A percentile compares a stretch with the other conserved stretches of the same genome.
Conservation (phyloP, 768 basidiomycete species). For the Lactifluus piperatus region DNA sequence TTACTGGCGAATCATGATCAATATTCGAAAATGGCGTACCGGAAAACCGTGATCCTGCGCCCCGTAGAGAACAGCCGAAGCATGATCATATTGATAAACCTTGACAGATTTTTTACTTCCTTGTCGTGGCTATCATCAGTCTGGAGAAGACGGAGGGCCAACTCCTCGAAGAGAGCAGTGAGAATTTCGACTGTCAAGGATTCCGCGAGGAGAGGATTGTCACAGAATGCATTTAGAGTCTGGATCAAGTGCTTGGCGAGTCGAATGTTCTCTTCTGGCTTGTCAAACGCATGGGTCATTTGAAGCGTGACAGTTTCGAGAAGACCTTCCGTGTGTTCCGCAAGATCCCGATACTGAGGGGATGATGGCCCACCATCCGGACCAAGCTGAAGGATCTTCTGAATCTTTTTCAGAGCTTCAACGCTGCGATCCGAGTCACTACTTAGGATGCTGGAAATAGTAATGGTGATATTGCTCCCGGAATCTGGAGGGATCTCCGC, state of each 20-base stretch:
- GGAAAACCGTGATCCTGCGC: slow-evolving; percentile 82
- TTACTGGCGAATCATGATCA: neutral
- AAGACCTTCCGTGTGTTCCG: slow-evolving; percentile 74
- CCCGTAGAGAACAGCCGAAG: slow-evolving; percentile 88
- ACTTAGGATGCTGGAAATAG: slow-evolving; percentile 83
- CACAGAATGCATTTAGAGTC: slow-evolving; percentile 90
- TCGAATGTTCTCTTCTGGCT: slow-evolving; percentile 78
- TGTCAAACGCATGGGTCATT: slow-evolving; percentile 88
- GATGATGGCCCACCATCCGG: slow-evolving; percentile 65
- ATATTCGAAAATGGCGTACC: slow-evolving; percentile 39
- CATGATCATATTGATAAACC: slow-evolving; percentile 98
- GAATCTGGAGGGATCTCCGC: slow-evolving; percentile 22
- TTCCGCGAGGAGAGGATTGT: slow-evolving; percentile 80
- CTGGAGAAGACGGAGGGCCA: slow-evolving; percentile 85
- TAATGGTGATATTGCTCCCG: slow-evolving; percentile 61
- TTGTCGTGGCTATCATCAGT: slow-evolving; percentile 81
- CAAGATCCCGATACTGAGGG: slow-evolving; percentile 64
- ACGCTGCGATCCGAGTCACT: slow-evolving; percentile 81
- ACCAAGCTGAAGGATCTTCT: slow-evolving; percentile 71
- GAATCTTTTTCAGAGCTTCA: slow-evolving; percentile 88
- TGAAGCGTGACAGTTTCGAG: slow-evolving; percentile 86
- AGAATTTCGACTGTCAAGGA: slow-evolving; percentile 79
- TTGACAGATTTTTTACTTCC: slow-evolving; percentile 86
- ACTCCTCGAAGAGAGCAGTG: slow-evolving; percentile 80
- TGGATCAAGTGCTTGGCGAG: slow-evolving; percentile 97